Conservation (phyloP, 805 yeast species). For the Nakazawaea ernobii region DNA sequence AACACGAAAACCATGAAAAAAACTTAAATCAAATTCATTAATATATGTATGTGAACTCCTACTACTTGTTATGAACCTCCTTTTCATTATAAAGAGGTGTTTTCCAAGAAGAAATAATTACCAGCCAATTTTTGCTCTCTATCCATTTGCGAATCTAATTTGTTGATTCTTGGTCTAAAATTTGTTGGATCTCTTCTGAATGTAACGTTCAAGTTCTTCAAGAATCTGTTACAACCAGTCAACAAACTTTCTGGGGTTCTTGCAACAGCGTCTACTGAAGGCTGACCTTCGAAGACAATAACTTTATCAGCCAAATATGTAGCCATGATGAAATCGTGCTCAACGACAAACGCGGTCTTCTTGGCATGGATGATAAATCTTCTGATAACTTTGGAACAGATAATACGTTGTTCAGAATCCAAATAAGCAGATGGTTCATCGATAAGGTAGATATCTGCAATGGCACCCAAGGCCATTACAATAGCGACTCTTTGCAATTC, state of each 20-base stretch:
- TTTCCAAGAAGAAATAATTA: slow-evolving; percentile 94
- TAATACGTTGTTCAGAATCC: slow-evolving; percentile 99
- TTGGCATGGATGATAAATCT: slow-evolving; percentile 93
- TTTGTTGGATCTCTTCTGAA: slow-evolving; percentile 99
- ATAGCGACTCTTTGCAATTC: slow-evolving; percentile 99
- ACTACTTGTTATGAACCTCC: slow-evolving; percentile 29
- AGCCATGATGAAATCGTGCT: slow-evolving; percentile 99
- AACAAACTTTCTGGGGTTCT: slow-evolving; percentile 87
- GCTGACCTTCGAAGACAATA: slow-evolving; percentile 94
- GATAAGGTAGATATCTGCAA: slow-evolving; percentile 93
- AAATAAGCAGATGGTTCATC: slow-evolving; percentile 99
- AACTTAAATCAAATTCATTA: slow-evolving; percentile 1
- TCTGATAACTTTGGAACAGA: slow-evolving; percentile 97
- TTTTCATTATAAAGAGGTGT: slow-evolving; percentile 32
- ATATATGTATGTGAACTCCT: background rate
- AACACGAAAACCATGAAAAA: background rate
- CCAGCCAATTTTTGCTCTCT: slow-evolving; percentile 92
- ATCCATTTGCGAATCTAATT: slow-evolving; percentile 97
- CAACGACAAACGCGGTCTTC: slow-evolving; percentile 98
- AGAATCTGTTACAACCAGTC: slow-evolving; percentile 95
- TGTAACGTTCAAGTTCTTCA: slow-evolving; percentile 94
- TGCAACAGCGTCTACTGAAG: slow-evolving; percentile 82
- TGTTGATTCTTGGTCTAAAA: slow-evolving; percentile 97
- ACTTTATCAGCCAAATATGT: slow-evolving; percentile 98
- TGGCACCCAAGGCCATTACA: slow-evolving; percentile 87